phyloP scores from a whole-genome alignment of 768 basidiomycete species.

The Boletus sp. region DNA sequence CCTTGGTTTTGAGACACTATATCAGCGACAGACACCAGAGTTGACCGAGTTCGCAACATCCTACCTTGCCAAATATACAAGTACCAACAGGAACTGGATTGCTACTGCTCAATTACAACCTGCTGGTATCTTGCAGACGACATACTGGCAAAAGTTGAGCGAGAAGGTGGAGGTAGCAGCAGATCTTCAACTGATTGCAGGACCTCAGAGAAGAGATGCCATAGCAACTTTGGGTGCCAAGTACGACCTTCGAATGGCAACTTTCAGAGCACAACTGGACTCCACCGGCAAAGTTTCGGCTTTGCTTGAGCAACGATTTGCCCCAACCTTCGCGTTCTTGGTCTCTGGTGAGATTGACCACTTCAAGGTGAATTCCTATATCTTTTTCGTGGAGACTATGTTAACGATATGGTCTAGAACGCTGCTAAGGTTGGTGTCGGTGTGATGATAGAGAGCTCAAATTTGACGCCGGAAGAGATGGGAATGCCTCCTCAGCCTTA shows the following conservation, averaged over 20 bases:
- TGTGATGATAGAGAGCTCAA: slow-evolving; percentile 93
- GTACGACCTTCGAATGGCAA: slow-evolving; percentile 92
- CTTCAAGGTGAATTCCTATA: slow-evolving; percentile 69
- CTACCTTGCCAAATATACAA: slow-evolving; percentile 79
- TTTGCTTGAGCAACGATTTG: slow-evolving; percentile 92
- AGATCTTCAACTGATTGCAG: slow-evolving; percentile 80
- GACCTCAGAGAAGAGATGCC: slow-evolving; percentile 82
- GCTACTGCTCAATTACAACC: slow-evolving; percentile 90
- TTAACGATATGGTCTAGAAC: slow-evolving; percentile 51
- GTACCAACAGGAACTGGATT: slow-evolving; percentile 78
- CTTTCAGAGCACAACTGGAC: slow-evolving; percentile 93
- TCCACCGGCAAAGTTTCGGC: slow-evolving; percentile 95
- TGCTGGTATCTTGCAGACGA: slow-evolving; percentile 80
- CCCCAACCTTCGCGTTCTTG: slow-evolving; percentile 91
- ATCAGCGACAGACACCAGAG: slow-evolving; percentile 75
- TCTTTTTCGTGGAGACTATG: not conserved
- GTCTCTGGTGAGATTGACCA: slow-evolving; percentile 98
- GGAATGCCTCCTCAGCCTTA: slow-evolving; percentile 54
- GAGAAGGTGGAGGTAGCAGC: slow-evolving; percentile 98
- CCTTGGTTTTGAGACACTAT: slow-evolving; percentile 80
- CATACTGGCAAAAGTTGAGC: slow-evolving; percentile 95
- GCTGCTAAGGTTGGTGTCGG: slow-evolving; percentile 93
- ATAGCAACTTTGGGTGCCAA: slow-evolving; percentile 93
- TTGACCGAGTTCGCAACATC: slow-evolving; percentile 69
- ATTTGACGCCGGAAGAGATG: slow-evolving; percentile 83